phyloP scores from a whole-genome alignment of 2,329 filamentous ascomycete species.

The Alternaria sp. region DNA sequence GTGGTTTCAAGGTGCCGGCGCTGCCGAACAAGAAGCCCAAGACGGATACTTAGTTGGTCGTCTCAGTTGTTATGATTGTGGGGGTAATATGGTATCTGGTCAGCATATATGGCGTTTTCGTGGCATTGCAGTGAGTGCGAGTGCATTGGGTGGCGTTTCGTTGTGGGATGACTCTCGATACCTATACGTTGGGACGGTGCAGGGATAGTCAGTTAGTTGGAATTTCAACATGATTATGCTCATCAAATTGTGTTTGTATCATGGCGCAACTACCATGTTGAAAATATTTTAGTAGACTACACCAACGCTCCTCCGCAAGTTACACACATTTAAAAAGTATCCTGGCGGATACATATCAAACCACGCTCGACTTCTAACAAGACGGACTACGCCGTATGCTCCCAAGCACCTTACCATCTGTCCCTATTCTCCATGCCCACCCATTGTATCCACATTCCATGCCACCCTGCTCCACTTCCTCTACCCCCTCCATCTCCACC shows the following conservation, averaged over 20 bases:
- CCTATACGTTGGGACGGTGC: background rate
- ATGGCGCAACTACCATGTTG: background rate
- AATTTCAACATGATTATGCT: background rate
- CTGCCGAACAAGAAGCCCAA: constrained; percentile 73
- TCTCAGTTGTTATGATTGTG: background rate
- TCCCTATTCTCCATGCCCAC: background rate
- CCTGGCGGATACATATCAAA: background rate
- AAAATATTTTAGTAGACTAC: background rate
- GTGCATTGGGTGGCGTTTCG: constrained; percentile 6
- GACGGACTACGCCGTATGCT: background rate
- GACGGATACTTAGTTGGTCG: constrained; percentile 16
- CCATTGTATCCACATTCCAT: background rate
- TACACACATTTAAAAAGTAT: background rate
- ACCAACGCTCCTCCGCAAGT: background rate
- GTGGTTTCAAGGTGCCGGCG: constrained; percentile 82
- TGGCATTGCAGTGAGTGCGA: background rate
- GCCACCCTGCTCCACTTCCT: background rate
- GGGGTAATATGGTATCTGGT: background rate
- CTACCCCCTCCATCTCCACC: too few relatives aligned
- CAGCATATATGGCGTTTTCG: constrained; percentile 1
- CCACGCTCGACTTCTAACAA: background rate
- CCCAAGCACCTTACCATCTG: background rate
- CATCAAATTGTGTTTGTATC: background rate
- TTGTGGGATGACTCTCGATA: background rate
- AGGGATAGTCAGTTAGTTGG: background rate